These are phyloP conservation scores for Bryopsis sp. DNA, from an alignment of 139 green algal species.

Conservation along the genomic window DNA sequence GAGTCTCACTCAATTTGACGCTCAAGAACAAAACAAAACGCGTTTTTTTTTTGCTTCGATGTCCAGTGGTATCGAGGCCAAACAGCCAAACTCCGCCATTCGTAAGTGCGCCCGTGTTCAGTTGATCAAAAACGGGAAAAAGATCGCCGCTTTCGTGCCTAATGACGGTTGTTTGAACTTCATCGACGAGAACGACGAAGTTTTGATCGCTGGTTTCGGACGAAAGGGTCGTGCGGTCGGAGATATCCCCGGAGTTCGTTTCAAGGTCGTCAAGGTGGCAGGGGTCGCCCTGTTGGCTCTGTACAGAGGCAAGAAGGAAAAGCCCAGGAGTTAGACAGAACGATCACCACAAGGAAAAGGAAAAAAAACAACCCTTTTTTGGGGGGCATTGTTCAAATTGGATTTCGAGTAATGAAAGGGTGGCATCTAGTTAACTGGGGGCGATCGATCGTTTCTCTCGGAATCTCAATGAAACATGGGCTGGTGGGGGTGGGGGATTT, in stretches of 20 bases:
- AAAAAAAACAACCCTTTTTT: no score
- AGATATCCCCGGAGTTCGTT: slow-evolving; percentile 99
- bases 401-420: no score
- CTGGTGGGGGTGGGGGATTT: no score
- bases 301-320: slow-evolving; percentile 99
- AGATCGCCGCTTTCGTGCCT: slow-evolving; percentile 99
- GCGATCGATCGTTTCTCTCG: no score
- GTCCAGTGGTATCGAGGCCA: slow-evolving; percentile 96
- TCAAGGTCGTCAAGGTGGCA: slow-evolving; percentile 99
- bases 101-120: slow-evolving; percentile 99
- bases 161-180: slow-evolving; percentile 99
- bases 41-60: neutral
- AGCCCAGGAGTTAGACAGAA: slow-evolving; percentile 80
- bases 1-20: neutral
- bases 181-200: slow-evolving; percentile 97
- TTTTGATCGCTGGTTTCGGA: slow-evolving; percentile 59
- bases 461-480: no score
- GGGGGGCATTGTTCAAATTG: no score
- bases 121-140: slow-evolving; percentile 99
- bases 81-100: slow-evolving; percentile 99
- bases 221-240: slow-evolving; percentile 94
- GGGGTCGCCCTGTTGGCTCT: slow-evolving; percentile 93
- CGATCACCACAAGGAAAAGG: no score
- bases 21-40: slow-evolving; percentile 8
- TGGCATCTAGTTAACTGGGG: no score